Evolutionary conservation across 768 basidiomycete species (phyloP), one percentile per base, ranked within the genome.

Genomic region (Xerocomellus amylosporus): DNA sequence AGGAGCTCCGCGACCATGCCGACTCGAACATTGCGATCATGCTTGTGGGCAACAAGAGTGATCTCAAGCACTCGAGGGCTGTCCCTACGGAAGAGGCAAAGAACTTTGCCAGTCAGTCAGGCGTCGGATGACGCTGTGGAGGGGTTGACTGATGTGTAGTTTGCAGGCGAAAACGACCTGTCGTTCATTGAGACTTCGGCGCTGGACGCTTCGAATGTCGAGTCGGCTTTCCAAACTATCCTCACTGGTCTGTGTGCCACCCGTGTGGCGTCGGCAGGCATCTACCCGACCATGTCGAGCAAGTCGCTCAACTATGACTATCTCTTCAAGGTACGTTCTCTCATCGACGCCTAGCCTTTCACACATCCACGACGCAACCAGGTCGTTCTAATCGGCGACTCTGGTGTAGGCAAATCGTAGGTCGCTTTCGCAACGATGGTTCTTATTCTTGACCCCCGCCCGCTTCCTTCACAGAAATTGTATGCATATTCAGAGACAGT

Each of bases 181-280:
- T 91, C 88, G 51, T 96, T 96, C 80, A 96, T 99, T 61, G 96
- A 99, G 80, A 99, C 96, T 56, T 99, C 96, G 67, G 96, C 96
- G 76, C 86, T 98, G 83, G 97, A 99, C 85, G 93, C 96, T 64
- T 95, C 93, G 47, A 97, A 98, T 76, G 95, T 99, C 74, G 96
- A 98, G 75, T 76, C 83, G 53, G 97, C 96, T 47, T 99, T 99
- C 86, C 94, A 98, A 73, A 93, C 85, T 54, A 98, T 98, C 68
- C 80, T 99, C 58, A 86, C 89, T 42, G 94, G 94, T 93, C 46
- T 47, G 84, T 75, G 28, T 33, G 34, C 44, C 19, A 42, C 4
- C 13, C 2, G 26, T 34, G 14, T 40, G 26, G 2, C 8, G 4
- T 45, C 12, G 30, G 14, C 64, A 97, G 97, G 98, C 62, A 97